A percentile compares a stretch with the other conserved stretches of the same genome.
These are phyloP conservation scores for Euphorbia pulcherrima DNA, from an alignment of 345 rosid species.

Conservation along the genomic window DNA sequence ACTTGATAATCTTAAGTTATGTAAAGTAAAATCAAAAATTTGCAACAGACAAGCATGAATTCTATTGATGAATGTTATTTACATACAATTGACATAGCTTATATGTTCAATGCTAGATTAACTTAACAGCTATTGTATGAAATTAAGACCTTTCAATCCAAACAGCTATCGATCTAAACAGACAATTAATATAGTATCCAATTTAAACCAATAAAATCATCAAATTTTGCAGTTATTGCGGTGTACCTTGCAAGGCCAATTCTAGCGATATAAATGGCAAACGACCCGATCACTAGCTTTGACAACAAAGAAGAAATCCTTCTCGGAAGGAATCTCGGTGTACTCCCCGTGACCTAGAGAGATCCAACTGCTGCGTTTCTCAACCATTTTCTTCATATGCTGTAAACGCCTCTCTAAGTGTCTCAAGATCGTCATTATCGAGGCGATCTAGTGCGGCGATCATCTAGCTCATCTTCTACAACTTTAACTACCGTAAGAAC, in stretches of 20 bases:
- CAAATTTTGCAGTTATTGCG: no score
- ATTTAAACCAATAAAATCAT: neutral
- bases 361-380: constrained; percentile 90
- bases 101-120: no score
- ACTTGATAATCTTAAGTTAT: neutral
- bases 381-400: constrained; percentile 96
- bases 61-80: neutral
- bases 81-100: neutral
- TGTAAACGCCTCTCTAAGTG: constrained; percentile 59
- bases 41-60: neutral
- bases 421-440: constrained; percentile 84
- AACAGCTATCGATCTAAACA: neutral
- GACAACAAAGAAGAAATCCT: constrained; percentile 77
- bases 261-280: constrained; percentile 92
- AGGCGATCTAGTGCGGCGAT: constrained; percentile 74
- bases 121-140: neutral
- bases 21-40: neutral
- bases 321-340: constrained; percentile 75
- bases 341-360: constrained; percentile 93
- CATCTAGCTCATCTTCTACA: constrained; percentile 84
- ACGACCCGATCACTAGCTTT: constrained; percentile 94
- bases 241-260: constrained; percentile 93
- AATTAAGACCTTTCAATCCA: neutral
- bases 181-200: neutral
- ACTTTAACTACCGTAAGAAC: constrained; percentile 84